phyloP scores from a whole-genome alignment of 2,329 filamentous ascomycete species.

The Pleurostoma richardsiae region DNA sequence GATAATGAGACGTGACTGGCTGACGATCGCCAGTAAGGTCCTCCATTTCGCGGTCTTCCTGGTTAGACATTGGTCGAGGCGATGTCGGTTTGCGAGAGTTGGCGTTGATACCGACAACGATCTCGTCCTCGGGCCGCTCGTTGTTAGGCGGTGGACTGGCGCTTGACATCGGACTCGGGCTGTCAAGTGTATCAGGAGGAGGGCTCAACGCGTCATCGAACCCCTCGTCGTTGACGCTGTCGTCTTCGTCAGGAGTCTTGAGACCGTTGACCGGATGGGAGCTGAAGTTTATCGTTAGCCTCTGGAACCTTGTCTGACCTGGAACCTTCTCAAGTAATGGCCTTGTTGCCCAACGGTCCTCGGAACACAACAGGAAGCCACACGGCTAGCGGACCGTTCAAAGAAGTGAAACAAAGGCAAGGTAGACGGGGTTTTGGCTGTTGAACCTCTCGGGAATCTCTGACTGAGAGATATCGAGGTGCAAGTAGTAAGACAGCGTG shows the following conservation, averaged over 20 bases:
- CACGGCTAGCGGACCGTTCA: too few species aligned
- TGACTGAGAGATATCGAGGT: too few species aligned
- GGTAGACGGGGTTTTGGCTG: too few species aligned
- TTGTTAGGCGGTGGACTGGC: conserved; percentile 20
- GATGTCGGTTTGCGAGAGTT: conserved; percentile 33
- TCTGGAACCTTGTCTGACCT: too few species aligned
- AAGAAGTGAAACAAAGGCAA: too few species aligned
- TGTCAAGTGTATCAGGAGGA: conserved; percentile 26
- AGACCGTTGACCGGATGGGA: conserved; percentile 5
- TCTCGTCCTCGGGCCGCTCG: conserved; percentile 43
- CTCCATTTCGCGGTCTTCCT: conserved; percentile 38
- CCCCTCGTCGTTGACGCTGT: conserved; percentile 33
- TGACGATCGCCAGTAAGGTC: conserved; percentile 28
- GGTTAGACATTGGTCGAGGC: conserved; percentile 23
- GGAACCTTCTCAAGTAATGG: too few species aligned
- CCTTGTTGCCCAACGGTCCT: too few species aligned
- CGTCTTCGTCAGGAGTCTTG: conserved; percentile 22
- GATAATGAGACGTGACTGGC: conserved; percentile 32
- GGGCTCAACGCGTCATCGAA: conserved; percentile 42
- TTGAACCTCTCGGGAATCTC: too few species aligned
- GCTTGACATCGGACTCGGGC: conserved; percentile 29
- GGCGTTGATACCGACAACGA: conserved; percentile 41
- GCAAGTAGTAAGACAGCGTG: too few species aligned
- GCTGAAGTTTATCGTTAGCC: too few species aligned
- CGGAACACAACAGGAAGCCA: too few species aligned